Evolutionary conservation across 352 stramenopile species (phyloP), one percentile per base, ranked within the genome.

Genomic region (Globisporangium sylvaticum): DNA sequence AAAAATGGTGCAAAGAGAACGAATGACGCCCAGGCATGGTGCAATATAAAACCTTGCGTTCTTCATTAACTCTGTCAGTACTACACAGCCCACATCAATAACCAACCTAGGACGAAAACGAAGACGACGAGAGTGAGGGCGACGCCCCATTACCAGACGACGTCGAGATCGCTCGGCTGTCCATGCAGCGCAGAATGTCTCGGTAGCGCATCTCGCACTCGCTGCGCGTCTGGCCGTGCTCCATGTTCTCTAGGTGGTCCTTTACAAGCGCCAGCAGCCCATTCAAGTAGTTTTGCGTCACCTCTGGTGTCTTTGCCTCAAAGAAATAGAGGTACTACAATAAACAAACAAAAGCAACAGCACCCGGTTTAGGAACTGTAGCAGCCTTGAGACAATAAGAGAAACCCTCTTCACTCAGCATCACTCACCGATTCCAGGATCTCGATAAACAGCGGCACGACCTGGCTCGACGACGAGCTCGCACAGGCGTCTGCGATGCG

Each of bases 381-480:
- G 14, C 1, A 44, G 29, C 27, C 24, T 12, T 60, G 5, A 9
- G 2, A 10, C n/a, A 18, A 4, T 24, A 20, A 12, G 3, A 31
- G 0, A 69, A 44, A 15, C 7, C 12, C 6, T 5, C 37, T 20
- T 46, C 37, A 4, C 10, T 48, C 1, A 60, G 27, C 9, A 37
- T 1, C 15, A 80, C 79, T 54, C 78, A 94, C 86, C 56, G 81
- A 68, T 63, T 99, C 95, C 7, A 99, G 71, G 39, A 99, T 97
- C 68, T 99, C 96, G 6, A 99, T 89, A 78, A 99, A 99, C 12
- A 99, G 82, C 12, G 81, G 70, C 5, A 99, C 42, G 15, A 50
- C 86, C 76, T 98, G 95, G 6, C 78, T 81, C 7, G 88, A 83
- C 20, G 91, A 88, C 0, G 84, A 75, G 5, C 77, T 76, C 24